Conservation (phyloP, 352 stramenopile genomes). For the Phytophthora uliginosa region DNA sequence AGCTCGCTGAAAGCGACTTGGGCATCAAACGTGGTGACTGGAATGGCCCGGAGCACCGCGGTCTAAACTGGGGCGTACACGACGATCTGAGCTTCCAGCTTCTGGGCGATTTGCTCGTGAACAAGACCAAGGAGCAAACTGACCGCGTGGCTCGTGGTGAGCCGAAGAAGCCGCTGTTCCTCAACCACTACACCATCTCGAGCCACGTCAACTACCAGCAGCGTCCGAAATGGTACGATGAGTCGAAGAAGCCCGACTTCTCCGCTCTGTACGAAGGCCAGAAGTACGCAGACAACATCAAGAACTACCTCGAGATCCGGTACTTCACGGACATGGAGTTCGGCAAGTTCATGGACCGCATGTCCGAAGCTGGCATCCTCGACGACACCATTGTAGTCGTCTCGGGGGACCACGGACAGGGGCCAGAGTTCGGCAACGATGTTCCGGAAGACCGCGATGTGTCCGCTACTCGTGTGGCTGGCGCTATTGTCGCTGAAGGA, state of each 20-base stretch:
- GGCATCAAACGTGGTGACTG: constrained; percentile 49
- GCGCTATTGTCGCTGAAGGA: constrained; percentile 41
- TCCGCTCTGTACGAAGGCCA: constrained; percentile 38
- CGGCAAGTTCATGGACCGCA: constrained; percentile 59
- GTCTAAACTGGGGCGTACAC: constrained; percentile 49
- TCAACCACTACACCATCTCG: constrained; percentile 67
- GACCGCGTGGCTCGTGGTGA: constrained; percentile 20
- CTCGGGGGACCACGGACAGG: constrained; percentile 55
- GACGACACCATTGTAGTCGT: constrained; percentile 65
- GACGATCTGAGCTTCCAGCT: constrained; percentile 59
- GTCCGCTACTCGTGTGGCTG: constrained; percentile 41
- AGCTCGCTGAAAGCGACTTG: constrained; percentile 41
- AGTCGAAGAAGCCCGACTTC: constrained; percentile 45
- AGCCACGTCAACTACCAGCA: constrained; percentile 51
- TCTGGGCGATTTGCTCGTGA: constrained; percentile 51
- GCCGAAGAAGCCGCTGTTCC: constrained; percentile 50
- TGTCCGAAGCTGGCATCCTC: constrained; percentile 46
- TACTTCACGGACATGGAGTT: constrained; percentile 59
- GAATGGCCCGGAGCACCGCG: constrained; percentile 26
- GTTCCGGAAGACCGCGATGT: constrained; percentile 40
- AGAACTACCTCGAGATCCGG: constrained; percentile 53
- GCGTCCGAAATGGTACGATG: constrained; percentile 45
- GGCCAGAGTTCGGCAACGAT: constrained; percentile 41
- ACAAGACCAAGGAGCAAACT: constrained; percentile 45
- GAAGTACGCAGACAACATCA: constrained; percentile 33